Evolutionary conservation across 768 basidiomycete species (phyloP), one percentile per base, ranked within the genome.

Genomic region (Panaeolus cyanescens): DNA sequence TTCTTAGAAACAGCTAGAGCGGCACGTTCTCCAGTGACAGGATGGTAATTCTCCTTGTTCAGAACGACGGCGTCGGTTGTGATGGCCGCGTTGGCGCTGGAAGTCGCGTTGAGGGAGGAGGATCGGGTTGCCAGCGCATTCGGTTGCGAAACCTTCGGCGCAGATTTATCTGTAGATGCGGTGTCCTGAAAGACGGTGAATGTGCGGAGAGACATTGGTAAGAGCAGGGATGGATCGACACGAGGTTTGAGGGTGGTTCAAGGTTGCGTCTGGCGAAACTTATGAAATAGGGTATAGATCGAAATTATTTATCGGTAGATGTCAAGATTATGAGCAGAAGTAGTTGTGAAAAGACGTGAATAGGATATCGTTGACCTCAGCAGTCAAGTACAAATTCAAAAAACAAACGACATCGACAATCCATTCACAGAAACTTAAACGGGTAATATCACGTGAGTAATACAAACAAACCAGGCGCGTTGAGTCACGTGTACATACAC

Each of bases 41-140:
- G 91, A 71, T 92, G 82, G 42, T 87, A 78, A 70, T 93, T 93
- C 75, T 93, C 91, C 80, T 93, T 93, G 78, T 92, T 89, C 37
- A 78, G 67, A 34, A 79, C 73, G 9, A 74, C 72, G 25, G 74
- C 71, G 4, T 78, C 72, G 61, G 76, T 74, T 59, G 75, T 64
- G 7, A 71, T 63, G 65, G 78, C 75, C 63, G 76, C 65, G 63
- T 60, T 62, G 39, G 59, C 64, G n/a, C 56, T 65, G 12, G 64
- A 58, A 62, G 69, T 33, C 60, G 66, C 67, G 55, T 70, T 62
- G n/a, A 65, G 62, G 17, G 74, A 64, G 36, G 72, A 75, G 58
- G 76, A 75, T 59, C 72, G 73, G 17, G 74, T 68, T 54, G 59
- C 59, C 55, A 75, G 71, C 56, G 72, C 62, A 61, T 69, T 61